Base-by-base conservation (phyloP, 352 stramenopile species). In the Phytophthora agathidicida region DNA sequence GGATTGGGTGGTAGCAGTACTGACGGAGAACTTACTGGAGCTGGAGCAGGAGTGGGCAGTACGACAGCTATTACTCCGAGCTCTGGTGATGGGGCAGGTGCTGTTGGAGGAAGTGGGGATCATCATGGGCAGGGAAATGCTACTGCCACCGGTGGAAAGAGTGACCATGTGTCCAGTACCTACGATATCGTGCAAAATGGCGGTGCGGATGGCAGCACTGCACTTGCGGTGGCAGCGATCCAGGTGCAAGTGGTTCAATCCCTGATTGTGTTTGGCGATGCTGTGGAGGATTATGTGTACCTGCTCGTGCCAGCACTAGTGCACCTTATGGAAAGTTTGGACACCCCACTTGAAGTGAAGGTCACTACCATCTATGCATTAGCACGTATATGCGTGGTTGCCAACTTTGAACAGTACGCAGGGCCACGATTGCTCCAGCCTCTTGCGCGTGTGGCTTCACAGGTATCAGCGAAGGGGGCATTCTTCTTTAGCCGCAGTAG, bases 221-320 rank as follows among this genome's bases (percentile, higher is more conserved):
- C 41, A 11, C 53, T 51, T 19, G 67, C 32, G 8, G 52, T 71
- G 28, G 62, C 48, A 46, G 62, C 79, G 16, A 74, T 94, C 13
- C 86, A 95, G 56, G 81, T 89, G 6, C 84, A 94, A 60, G 81
- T 95, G 35, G 86, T 95, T 11, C 83, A 95, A 37, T 91, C 89
- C 24, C 71, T 99, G 32, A 86, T 96, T 50, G 88, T 97, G 28
- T 96, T 98, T 26, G 85, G 91, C 5, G 80, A 93, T 38, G 88
- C 96, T 0, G 85, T 99, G 4, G 83, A 94, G 13, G 93, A 98
- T 39, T 97, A 98, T 65, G 82, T 98, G 9, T 97, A 98, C 68
- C 66, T 99, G 55, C 52, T 99, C 10, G 71, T 99, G 4, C 96
- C 97, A 33, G 89, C 92, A 3, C 72, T 99, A 6, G 75, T 98